phyloP scores from a whole-genome alignment of 495 filamentous ascomycete genomes.

The Aspergillus kassunensis region DNA sequence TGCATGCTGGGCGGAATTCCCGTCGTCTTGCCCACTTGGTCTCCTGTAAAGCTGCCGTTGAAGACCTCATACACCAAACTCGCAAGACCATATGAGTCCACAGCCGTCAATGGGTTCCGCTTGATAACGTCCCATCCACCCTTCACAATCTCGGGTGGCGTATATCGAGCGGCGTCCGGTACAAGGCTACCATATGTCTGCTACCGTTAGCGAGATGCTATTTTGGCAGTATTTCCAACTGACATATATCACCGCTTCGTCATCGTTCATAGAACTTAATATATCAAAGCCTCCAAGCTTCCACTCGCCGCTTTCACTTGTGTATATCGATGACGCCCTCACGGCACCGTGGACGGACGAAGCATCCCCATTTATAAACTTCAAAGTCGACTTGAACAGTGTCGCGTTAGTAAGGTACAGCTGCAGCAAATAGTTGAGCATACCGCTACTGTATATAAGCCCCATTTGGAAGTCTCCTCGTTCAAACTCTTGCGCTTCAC shows the following conservation, averaged over 20 bases:
- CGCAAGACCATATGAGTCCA: slow-evolving; percentile 84
- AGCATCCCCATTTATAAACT: slow-evolving; percentile 94
- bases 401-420: slow-evolving; percentile 1
- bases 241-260: slow-evolving; percentile 87
- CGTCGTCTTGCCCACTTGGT: slow-evolving; percentile 80
- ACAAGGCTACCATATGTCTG: slow-evolving; percentile 82
- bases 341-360: slow-evolving; percentile 84
- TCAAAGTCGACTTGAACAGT: slow-evolving; percentile 67
- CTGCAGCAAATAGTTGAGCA: neutral
- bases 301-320: slow-evolving; percentile 95
- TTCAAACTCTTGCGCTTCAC: slow-evolving; percentile 77
- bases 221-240: no score
- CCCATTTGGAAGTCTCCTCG: slow-evolving; percentile 93
- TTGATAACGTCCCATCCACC: slow-evolving; percentile 86
- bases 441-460: slow-evolving; percentile 80
- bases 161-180: slow-evolving; percentile 75
- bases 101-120: slow-evolving; percentile 71
- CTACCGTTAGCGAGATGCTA: neutral
- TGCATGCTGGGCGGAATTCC: slow-evolving; percentile 85
- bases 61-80: slow-evolving; percentile 86
- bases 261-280: slow-evolving; percentile 91
- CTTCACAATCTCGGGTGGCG: slow-evolving; percentile 80
- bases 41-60: slow-evolving; percentile 70
- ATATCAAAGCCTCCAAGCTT: slow-evolving; percentile 92
- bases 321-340: slow-evolving; percentile 79